phyloP scores from a whole-genome alignment of 441 rosid genomes.

The Oxalis stricta region DNA sequence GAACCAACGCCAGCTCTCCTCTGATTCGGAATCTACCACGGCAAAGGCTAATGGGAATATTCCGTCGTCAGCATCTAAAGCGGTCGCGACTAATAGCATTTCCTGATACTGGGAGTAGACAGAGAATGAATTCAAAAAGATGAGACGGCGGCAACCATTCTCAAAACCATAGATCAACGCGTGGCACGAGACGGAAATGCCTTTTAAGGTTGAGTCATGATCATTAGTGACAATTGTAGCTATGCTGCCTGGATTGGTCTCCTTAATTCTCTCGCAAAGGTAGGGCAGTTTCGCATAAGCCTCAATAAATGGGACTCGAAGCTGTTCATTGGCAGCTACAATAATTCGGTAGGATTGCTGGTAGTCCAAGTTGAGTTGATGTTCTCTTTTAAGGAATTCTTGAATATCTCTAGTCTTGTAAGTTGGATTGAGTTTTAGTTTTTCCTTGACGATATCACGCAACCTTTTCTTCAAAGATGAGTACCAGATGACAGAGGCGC shows the following conservation, averaged over 20 bases:
- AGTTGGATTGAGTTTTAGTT: conserved; percentile 48
- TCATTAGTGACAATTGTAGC: conserved; percentile 52
- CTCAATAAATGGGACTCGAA: conserved; percentile 59
- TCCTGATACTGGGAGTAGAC: conserved; percentile 62
- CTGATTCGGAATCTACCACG: conserved; percentile 52
- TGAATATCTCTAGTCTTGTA: conserved; percentile 64
- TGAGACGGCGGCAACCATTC: conserved; percentile 59
- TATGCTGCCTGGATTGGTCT: conserved; percentile 69
- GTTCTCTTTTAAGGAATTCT: conserved; percentile 53
- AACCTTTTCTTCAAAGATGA: conserved; percentile 55
- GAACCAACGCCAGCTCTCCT: conserved; percentile 72
- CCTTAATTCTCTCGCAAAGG: conserved; percentile 59
- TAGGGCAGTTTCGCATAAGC: conserved; percentile 54
- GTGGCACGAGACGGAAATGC: conserved; percentile 55
- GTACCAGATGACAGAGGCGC: conserved; percentile 46
- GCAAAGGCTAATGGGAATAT: conserved; percentile 59
- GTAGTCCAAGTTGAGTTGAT: conserved; percentile 57
- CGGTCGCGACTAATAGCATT: conserved; percentile 37
- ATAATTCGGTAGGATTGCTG: conserved; percentile 78
- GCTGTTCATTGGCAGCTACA: conserved; percentile 69
- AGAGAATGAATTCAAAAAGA: conserved; percentile 43
- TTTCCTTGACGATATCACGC: conserved; percentile 66
- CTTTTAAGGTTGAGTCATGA: conserved; percentile 59
- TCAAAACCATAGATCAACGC: conserved; percentile 56
- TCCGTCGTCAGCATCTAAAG: conserved; percentile 64